A percentile compares a stretch with the other conserved stretches of the same genome.
phyloP scores from a whole-genome alignment of 2,329 filamentous ascomycete species.

The Xylariaceae sp. region DNA sequence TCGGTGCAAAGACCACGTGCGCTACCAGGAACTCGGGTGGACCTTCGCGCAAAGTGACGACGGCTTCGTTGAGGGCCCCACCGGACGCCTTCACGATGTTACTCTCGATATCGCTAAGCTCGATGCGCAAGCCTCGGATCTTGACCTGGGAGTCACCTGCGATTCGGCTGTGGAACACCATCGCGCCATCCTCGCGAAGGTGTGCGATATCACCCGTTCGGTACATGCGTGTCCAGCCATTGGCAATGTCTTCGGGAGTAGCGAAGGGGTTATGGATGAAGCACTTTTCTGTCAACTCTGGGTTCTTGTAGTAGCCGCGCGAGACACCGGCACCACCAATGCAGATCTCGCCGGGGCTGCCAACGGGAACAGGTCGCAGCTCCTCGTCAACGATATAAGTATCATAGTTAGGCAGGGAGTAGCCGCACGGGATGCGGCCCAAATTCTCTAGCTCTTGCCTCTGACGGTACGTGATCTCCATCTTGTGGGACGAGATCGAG shows the following conservation, averaged over 20 bases:
- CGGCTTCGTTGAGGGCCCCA: conserved; percentile 11
- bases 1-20: conserved; percentile 23
- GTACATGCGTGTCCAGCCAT: conserved; percentile 13
- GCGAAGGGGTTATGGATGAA: conserved; percentile 8
- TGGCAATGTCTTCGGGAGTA: background rate
- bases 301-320: conserved; percentile 32
- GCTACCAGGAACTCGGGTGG: conserved; percentile 23
- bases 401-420: conserved; percentile 9
- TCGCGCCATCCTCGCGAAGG: conserved; percentile 32
- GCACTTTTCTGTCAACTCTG: conserved; percentile 5
- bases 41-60: conserved; percentile 6
- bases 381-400: conserved; percentile 39
- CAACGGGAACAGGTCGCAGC: conserved; percentile 33
- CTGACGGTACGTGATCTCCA: conserved; percentile 5
- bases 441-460: background rate
- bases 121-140: conserved; percentile 29
- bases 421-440: conserved; percentile 7
- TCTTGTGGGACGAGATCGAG: conserved; percentile 7
- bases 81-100: conserved; percentile 12
- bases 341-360: conserved; percentile 40
- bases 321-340: conserved; percentile 37
- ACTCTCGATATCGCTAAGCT: conserved; percentile 34
- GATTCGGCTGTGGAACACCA: conserved; percentile 36
- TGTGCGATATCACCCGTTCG: conserved; percentile 39
- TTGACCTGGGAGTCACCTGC: conserved; percentile 35